These are phyloP conservation scores for Knoxia roxburghii DNA, from an alignment of 257 asterid genomes.

Conservation along the genomic window DNA sequence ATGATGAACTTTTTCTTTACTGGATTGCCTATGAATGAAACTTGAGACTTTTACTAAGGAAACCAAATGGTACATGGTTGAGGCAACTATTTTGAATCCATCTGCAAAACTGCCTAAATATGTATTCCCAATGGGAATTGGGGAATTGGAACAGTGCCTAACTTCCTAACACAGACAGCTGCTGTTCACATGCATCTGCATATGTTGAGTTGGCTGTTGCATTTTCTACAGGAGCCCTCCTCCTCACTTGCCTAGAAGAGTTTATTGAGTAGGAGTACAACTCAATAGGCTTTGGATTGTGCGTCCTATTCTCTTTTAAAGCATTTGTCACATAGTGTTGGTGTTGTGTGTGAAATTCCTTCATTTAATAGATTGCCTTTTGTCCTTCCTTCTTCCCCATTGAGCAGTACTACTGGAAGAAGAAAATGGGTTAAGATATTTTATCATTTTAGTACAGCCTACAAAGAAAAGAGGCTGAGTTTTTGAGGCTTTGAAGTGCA, in stretches of 20 bases:
- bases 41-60: background rate
- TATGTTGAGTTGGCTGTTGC: slow-evolving; percentile 12
- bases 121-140: too few relatives aligned
- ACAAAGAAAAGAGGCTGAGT: too few relatives aligned
- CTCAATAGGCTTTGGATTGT: slow-evolving; percentile 1
- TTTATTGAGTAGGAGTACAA: slow-evolving; percentile 2
- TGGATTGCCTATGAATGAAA: slow-evolving; percentile 7
- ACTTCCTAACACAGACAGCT: too few relatives aligned
- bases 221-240: background rate
- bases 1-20: slow-evolving; percentile 1
- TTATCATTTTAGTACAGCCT: too few relatives aligned
- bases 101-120: slow-evolving; percentile 9
- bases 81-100: slow-evolving; percentile 10
- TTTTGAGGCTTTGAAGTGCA: too few relatives aligned
- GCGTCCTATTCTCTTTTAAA: slow-evolving; percentile 13
- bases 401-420: too few relatives aligned
- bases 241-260: slow-evolving; percentile 2
- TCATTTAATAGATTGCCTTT: slow-evolving; percentile 20
- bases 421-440: too few relatives aligned
- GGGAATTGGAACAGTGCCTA: too few relatives aligned
- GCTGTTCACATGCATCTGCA: slow-evolving; percentile 18
- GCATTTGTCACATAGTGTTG: too few relatives aligned
- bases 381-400: too few relatives aligned
- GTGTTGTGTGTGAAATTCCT: slow-evolving; percentile 15
- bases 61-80: slow-evolving; percentile 2